Evolutionary conservation across 257 asterid species (phyloP).

Genomic region (Nicotiana undulata): DNA sequence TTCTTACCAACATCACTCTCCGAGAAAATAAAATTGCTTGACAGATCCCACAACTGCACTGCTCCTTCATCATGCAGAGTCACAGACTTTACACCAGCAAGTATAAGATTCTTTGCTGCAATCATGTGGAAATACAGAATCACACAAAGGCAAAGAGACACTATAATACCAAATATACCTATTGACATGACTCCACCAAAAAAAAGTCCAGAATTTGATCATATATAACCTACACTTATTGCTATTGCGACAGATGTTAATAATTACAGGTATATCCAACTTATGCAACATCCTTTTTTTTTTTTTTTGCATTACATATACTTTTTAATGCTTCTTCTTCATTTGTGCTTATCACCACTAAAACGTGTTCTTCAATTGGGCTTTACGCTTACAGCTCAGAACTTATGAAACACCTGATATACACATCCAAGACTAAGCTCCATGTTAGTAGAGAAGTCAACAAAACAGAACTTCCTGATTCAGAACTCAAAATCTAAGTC

Average conservation of each 20-base stretch:
- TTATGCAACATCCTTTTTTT: not conserved
- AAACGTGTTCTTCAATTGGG: not conserved
- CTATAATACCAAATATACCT: not conserved
- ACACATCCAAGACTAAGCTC: not conserved
- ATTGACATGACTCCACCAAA: not conserved
- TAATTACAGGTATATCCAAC: not conserved
- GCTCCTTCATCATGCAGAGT: slow-evolving; percentile 80
- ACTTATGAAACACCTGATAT: not conserved
- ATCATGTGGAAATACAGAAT: slow-evolving; percentile 11
- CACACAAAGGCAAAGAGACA: slow-evolving; percentile 4
- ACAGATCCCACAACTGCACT: slow-evolving; percentile 86
- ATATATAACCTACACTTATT: not conserved
- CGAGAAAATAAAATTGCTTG: slow-evolving; percentile 75
- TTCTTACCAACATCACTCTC: slow-evolving; percentile 84
- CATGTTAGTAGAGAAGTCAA: not conserved
- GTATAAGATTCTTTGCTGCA: slow-evolving; percentile 89
- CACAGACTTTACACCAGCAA: slow-evolving; percentile 96
- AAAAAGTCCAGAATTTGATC: not conserved
- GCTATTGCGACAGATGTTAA: not conserved
- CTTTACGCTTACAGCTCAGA: not conserved
- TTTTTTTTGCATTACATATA: not conserved
- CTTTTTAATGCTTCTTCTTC: not conserved
- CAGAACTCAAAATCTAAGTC: not conserved
- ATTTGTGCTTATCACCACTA: not conserved
- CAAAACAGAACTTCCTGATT: not conserved